These are phyloP conservation scores for Suzukiozyma palmioleophila DNA, from an alignment of 1,139 yeast genomes.

Conservation along the genomic window DNA sequence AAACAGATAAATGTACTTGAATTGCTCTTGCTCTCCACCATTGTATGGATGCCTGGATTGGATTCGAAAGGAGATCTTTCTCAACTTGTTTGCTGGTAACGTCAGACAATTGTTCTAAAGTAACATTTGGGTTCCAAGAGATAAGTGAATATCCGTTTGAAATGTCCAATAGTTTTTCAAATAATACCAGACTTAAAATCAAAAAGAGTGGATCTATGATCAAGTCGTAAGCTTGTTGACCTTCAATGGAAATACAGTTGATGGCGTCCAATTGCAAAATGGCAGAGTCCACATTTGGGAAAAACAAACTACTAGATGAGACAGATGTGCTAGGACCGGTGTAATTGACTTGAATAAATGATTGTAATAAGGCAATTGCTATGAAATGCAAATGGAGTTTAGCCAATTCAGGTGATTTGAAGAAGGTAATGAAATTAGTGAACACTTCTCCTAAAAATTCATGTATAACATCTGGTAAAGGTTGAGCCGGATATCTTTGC, in stretches of 20 bases:
- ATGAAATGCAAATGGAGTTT: conserved; percentile 27
- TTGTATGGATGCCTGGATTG: conserved; percentile 42
- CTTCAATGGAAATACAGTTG: conserved; percentile 46
- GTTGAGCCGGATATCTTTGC: conserved; percentile 15
- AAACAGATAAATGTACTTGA: conserved; percentile 56
- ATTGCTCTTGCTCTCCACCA: conserved; percentile 78
- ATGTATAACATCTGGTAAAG: conserved; percentile 17
- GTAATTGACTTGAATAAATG: conserved; percentile 70
- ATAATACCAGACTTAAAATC: conserved; percentile 42
- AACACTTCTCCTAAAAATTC: conserved; percentile 17
- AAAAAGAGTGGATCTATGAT: conserved; percentile 52
- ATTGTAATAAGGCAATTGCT: conserved; percentile 60
- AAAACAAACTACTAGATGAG: conserved; percentile 29
- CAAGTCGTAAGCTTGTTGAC: conserved; percentile 61
- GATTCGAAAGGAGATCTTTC: conserved; percentile 10
- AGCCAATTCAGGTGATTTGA: conserved; percentile 11
- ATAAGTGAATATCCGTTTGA: conserved; percentile 24
- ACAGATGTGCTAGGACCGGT: conserved; percentile 72
- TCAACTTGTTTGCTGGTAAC: conserved; percentile 14
- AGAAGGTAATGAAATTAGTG: conserved; percentile 9
- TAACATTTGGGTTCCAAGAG: conserved; percentile 11
- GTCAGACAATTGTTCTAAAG: conserved; percentile 18
- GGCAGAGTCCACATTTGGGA: conserved; percentile 24
- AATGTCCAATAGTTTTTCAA: conserved; percentile 45
- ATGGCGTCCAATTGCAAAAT: conserved; percentile 30